Conservation (phyloP, 805 yeast genomes). For the Huiozyma sinensis region DNA sequence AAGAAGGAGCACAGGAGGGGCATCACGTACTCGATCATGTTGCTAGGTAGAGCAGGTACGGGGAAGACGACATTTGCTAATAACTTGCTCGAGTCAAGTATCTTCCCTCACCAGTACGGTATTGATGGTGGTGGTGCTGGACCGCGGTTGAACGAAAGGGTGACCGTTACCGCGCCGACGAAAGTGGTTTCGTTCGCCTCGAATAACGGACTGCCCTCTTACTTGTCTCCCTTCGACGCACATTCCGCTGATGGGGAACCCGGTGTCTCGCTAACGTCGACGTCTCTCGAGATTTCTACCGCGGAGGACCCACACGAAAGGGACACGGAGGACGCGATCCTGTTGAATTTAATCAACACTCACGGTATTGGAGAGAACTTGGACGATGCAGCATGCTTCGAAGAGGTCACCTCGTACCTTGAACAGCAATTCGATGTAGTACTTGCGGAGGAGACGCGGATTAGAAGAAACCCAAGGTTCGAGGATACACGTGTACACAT, state of each 20-base stretch:
- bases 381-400: conserved; percentile 57
- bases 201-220: conserved; percentile 48
- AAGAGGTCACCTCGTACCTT: conserved; percentile 53
- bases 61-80: conserved; percentile 73
- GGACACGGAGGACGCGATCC: conserved; percentile 30
- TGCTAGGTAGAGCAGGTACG: conserved; percentile 63
- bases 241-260: conserved; percentile 52
- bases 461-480: conserved; percentile 74
- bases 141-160: conserved; percentile 8
- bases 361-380: conserved; percentile 75
- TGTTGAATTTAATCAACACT: conserved; percentile 56
- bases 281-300: conserved; percentile 25
- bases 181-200: conserved; percentile 46
- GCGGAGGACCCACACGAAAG: conserved; percentile 3
- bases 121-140: conserved; percentile 20
- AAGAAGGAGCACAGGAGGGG: conserved; percentile 65
- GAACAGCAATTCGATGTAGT: conserved; percentile 72
- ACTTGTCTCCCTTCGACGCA: conserved; percentile 54
- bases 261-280: conserved; percentile 57
- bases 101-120: conserved; percentile 50
- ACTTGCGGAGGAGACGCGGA: conserved; percentile 77
- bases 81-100: conserved; percentile 49
- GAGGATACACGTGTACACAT: conserved; percentile 71
- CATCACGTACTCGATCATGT: conserved; percentile 60
- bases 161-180: conserved; percentile 22